phyloP scores from a whole-genome alignment of 495 filamentous ascomycete species.

The Aspergillus taichungensis region DNA sequence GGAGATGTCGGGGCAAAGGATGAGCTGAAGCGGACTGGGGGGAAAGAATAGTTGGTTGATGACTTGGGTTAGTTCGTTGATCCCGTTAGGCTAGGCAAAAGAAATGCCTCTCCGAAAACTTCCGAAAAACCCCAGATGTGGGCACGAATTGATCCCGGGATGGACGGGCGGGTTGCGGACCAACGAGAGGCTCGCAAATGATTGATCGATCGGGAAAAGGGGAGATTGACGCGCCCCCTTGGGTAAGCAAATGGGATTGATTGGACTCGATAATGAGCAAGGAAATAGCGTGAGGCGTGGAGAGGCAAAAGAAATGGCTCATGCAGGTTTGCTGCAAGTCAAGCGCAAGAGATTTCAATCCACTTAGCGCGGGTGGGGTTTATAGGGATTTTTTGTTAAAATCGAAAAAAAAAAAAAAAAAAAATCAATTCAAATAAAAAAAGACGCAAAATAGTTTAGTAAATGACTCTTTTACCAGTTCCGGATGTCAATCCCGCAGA shows the following conservation, averaged over 20 bases:
- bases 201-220: conserved; percentile 4
- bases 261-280: conserved; percentile 5
- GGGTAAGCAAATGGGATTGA: conserved; percentile 4
- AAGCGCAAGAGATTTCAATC: background rate
- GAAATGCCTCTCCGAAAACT: conserved; percentile 30
- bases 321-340: conserved; percentile 4
- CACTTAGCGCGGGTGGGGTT: background rate
- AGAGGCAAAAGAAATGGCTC: conserved; percentile 8
- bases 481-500: too few species aligned
- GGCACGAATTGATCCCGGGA: conserved; percentile 34
- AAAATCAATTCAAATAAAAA: too few species aligned
- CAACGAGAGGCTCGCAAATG: conserved; percentile 13
- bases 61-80: too few species aligned
- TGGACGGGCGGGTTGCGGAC: conserved; percentile 9
- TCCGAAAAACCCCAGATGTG: conserved; percentile 29
- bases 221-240: background rate
- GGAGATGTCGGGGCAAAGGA: conserved; percentile 35
- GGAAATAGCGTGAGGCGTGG: too few species aligned
- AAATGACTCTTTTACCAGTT: too few species aligned
- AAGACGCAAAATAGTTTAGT: too few species aligned
- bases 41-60: too few species aligned
- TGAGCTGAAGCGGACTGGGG: conserved; percentile 24
- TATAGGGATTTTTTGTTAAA: background rate
- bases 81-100: too few species aligned
- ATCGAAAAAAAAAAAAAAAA: too few species aligned